Base-by-base conservation (phyloP, 179 eudicot genomes). In the Heliamphora pulchella region DNA sequence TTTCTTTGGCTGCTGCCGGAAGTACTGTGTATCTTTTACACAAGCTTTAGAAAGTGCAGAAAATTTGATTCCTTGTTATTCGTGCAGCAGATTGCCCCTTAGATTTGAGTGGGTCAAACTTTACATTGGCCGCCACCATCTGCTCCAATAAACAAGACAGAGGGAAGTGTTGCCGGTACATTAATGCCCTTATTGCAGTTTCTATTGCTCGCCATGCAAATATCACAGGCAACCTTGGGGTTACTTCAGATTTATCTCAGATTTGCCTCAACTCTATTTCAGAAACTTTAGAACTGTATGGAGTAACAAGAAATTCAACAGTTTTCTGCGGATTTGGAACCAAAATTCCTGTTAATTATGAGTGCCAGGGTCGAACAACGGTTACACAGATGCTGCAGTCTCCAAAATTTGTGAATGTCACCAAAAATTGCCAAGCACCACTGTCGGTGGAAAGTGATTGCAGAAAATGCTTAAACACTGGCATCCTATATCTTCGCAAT, bases 161-260 rank as follows among this genome's bases (percentile, higher is more conserved):
- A 78, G 96, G 86, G 50, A 94, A 88, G 72, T 96, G 99, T 79
- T 96, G 99, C 84, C 97, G 99, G 8, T 91, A 94, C 84, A 89
- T 96, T 48, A 94, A 96, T 80, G 92, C 98, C 80, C 76, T 87
- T 71, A 79, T 94, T 58, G 98, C 98, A 65, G 85, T 96, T 70
- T 91, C 96, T 55, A 77, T 92, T 82, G 86, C 98, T 81, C 96
- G 85, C 51, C 89, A 91, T 84, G 89, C 98, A 53, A 92, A 94
- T 84, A 71, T 83, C 66, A 88, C 99, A 3, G 82, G 92, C 80
- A 86, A 83, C 76, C 89, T 96, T 0, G 98, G 98, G 41, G 93
- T 92, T 80, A 67, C 83, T 68, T 80, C 91, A 64, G 87, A 90
- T 79, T 81, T 89, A 79, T 86, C 90, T 46, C 89, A 87, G 53